Base-by-base conservation (phyloP, 169 alveolate genomes). In the Amoebophrya sp. region DNA sequence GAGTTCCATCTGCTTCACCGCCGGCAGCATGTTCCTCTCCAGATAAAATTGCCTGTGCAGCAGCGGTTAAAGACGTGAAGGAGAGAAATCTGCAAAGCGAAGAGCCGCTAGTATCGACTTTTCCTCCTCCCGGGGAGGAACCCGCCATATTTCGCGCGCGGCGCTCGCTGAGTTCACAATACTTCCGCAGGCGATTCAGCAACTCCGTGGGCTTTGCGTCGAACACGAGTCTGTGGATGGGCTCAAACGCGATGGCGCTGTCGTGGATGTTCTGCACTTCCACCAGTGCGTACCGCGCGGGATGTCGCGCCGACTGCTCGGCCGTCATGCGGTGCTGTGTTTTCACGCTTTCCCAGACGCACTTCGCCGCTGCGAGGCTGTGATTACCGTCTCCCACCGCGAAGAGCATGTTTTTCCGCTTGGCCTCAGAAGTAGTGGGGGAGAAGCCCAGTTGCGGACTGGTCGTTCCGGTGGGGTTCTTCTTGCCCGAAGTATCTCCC, bases 301-400 rank as follows among this genome's bases (percentile, higher is more conserved):
- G 96, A 39, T 94, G 96, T 0, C 89, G 39, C 89, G 90, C 93
- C 55, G 93, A 90, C 77, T 92, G 93, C 23, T 93, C 94, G 54
- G 92, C 94, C 38, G 32, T 40, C 83, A 12, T 41, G 29, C 3
- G 23, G 18, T 0, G 90, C 93, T 77, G 47, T 32, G 38, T 12
- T 92, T 93, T 93, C 77, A 91, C 77, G 88, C 89, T 77, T 88
- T 93, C 93, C 95, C 96, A 94, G 83, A 93, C 92, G n/a, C 92
- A 92, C 89, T 93, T 94, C 0, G 96, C 96, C 0, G 95, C 93
- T 38, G 96, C 96, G n/a, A 94, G 77, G 39, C 95, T 93, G 93
- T 94, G 96, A 90, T 94, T 94, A 39, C 96, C 96, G 92, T 94
- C 96, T 3, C 96, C 96, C 33, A 94, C 96, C 40, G 94, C 94